Conservation (phyloP, 768 basidiomycete genomes). For the Neoboletus brunneissimus region DNA sequence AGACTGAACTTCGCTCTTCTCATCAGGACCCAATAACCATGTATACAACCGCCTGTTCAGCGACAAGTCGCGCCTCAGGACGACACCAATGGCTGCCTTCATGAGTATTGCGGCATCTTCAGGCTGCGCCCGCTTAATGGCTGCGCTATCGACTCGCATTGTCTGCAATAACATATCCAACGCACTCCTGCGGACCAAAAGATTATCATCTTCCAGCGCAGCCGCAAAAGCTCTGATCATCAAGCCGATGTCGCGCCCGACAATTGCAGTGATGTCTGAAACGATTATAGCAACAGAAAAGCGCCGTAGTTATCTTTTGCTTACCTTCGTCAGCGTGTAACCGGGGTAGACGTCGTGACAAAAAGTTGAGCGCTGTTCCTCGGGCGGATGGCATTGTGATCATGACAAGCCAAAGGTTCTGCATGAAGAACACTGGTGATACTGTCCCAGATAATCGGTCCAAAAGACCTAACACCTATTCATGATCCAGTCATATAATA, state of each 20-base stretch:
- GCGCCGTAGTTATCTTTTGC: not conserved
- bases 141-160: slow-evolving; percentile 67
- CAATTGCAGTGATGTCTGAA: slow-evolving; percentile 62
- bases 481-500: slow-evolving; percentile 10
- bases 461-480: slow-evolving; percentile 73
- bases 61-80: slow-evolving; percentile 88
- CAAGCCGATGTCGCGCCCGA: slow-evolving; percentile 85
- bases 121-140: slow-evolving; percentile 62
- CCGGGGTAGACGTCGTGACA: slow-evolving; percentile 74
- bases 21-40: slow-evolving; percentile 87
- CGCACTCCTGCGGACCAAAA: slow-evolving; percentile 82
- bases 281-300: slow-evolving; percentile 5
- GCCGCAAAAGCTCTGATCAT: slow-evolving; percentile 93
- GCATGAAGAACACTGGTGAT: slow-evolving; percentile 86
- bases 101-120: slow-evolving; percentile 83
- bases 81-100: slow-evolving; percentile 82
- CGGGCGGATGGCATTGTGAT: slow-evolving; percentile 84
- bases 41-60: slow-evolving; percentile 89
- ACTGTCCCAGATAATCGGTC: slow-evolving; percentile 83
- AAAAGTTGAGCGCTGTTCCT: slow-evolving; percentile 83
- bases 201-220: slow-evolving; percentile 89
- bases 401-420: slow-evolving; percentile 93
- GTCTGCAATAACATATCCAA: slow-evolving; percentile 83
- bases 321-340: slow-evolving; percentile 69
- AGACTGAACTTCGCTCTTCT: slow-evolving; percentile 72